A percentile compares a stretch with the other conserved stretches of the same genome.
Evolutionary conservation across 306 rosid species (phyloP).

Genomic region (Amphicarpaea edgeworthii): DNA sequence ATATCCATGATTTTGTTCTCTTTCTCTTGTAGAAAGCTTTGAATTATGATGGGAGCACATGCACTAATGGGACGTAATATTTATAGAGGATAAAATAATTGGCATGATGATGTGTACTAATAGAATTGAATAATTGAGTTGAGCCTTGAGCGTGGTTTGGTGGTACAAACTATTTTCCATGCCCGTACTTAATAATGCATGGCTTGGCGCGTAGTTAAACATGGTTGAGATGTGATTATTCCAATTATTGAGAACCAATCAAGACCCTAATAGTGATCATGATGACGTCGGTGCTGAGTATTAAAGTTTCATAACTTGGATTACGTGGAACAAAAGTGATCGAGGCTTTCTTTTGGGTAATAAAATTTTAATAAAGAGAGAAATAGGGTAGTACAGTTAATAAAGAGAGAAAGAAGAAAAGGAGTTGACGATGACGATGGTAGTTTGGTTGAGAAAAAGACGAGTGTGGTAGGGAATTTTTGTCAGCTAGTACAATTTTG

Average conservation of each 20-base stretch:
- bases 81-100: not conserved
- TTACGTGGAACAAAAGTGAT: not conserved
- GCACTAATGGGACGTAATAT: not conserved
- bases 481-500: slow-evolving; percentile 45
- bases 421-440: slow-evolving; percentile 30
- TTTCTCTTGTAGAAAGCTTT: not conserved
- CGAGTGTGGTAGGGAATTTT: slow-evolving; percentile 49
- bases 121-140: no score
- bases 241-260: slow-evolving; percentile 36
- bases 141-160: slow-evolving; percentile 40
- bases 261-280: not conserved
- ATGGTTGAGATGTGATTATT: slow-evolving; percentile 36
- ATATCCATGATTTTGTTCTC: slow-evolving; percentile 2
- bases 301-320: not conserved
- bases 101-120: slow-evolving; percentile 5
- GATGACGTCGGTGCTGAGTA: not conserved
- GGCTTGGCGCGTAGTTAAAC: slow-evolving; percentile 38
- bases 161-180: slow-evolving; percentile 17
- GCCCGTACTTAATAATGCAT: slow-evolving; percentile 44
- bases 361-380: no score
- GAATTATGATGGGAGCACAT: slow-evolving; percentile 14
- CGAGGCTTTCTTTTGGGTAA: no score
- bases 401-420: not conserved
- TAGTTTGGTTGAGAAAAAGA: slow-evolving; percentile 41
- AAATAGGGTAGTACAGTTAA: no score